Conservation (phyloP, 306 rosid genomes). For the Castanea sativa region DNA sequence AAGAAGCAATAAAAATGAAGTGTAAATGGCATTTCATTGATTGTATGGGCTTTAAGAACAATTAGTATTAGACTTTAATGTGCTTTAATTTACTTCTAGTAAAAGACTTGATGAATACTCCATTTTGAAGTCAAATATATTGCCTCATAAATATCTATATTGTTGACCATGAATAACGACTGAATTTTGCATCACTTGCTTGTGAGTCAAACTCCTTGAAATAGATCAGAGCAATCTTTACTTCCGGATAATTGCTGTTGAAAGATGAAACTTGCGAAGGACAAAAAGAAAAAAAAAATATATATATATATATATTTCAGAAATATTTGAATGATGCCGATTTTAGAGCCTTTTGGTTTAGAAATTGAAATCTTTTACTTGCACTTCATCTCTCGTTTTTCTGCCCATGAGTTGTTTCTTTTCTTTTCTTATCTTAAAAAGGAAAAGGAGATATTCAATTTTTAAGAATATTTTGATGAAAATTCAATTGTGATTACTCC, state of each 20-base stretch:
- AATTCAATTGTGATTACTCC: no score
- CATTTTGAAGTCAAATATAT: neutral
- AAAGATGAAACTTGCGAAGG: neutral
- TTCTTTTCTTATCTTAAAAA: no score
- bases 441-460: no score
- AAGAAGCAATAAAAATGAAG: neutral
- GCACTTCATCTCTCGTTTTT: no score
- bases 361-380: no score
- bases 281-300: neutral
- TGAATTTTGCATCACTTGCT: neutral
- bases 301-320: no score
- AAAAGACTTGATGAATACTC: slow-evolving; percentile 9
- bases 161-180: no score
- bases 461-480: no score
- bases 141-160: neutral
- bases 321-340: no score
- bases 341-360: no score
- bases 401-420: no score
- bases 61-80: neutral
- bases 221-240: neutral
- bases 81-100: neutral
- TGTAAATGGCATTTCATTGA: neutral
- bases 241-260: neutral
- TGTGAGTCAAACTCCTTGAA: neutral
- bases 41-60: neutral